These are phyloP conservation scores for Amanita thiersii DNA, from an alignment of 768 basidiomycete species.

Conservation along the genomic window DNA sequence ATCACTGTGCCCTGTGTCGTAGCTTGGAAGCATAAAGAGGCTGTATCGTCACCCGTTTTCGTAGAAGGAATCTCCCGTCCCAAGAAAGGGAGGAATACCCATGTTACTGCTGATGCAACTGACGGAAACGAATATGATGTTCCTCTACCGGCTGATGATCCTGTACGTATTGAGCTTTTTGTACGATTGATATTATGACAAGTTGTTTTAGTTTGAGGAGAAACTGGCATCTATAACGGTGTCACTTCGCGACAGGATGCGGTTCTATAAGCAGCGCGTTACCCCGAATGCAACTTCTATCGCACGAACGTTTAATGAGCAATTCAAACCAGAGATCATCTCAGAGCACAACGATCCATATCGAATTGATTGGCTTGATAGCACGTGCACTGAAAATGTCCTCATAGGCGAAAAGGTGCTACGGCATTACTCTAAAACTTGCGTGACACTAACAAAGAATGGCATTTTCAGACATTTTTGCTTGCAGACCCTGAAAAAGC, in stretches of 20 bases:
- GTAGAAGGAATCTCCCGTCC: constrained; percentile 51
- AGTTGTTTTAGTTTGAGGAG: constrained; percentile 50
- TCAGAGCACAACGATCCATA: constrained; percentile 79
- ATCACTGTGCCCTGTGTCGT: constrained; percentile 60
- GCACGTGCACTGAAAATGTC: constrained; percentile 36
- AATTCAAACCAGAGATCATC: constrained; percentile 81
- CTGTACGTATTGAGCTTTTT: constrained; percentile 32
- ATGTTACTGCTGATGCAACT: constrained; percentile 18
- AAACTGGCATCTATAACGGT: constrained; percentile 66
- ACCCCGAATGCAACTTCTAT: constrained; percentile 64
- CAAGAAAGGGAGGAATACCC: constrained; percentile 21
- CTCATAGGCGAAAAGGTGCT: constrained; percentile 74
- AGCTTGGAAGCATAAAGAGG: constrained; percentile 49
- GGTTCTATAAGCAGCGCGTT: constrained; percentile 75
- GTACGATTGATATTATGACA: neutral
- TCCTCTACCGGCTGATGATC: constrained; percentile 44
- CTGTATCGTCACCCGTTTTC: constrained; percentile 34
- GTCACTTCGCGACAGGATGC: constrained; percentile 76
- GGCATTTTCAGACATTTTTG: constrained; percentile 47
- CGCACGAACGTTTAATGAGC: constrained; percentile 73
- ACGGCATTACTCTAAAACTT: constrained; percentile 8
- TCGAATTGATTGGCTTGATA: constrained; percentile 76
- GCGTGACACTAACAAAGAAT: neutral
- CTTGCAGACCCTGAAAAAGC: constrained; percentile 60
- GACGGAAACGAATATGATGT: constrained; percentile 46